phyloP scores from a whole-genome alignment of 2,329 filamentous ascomycete genomes.

The Xylariales sp. region DNA sequence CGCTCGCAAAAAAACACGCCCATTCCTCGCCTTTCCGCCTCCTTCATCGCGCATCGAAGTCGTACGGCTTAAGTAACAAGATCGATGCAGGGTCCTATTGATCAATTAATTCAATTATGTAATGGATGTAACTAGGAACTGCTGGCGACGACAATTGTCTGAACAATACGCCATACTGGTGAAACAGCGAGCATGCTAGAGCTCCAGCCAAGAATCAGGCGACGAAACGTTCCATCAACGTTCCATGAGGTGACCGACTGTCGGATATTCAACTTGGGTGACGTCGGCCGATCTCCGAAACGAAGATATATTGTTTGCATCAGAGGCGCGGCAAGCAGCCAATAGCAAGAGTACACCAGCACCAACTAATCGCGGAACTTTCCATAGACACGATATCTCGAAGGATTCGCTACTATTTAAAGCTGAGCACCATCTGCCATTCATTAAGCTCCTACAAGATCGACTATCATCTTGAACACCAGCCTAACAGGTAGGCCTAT shows the following conservation, averaged over 20 bases:
- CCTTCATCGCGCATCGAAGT: conserved; percentile 1
- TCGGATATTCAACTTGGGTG: background rate
- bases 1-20: background rate
- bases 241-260: background rate
- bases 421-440: background rate
- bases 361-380: no score
- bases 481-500: background rate
- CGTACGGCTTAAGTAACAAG: background rate
- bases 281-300: no score
- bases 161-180: background rate
- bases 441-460: background rate
- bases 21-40: background rate
- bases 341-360: background rate
- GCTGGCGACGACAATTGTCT: background rate
- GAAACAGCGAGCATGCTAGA: background rate
- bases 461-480: background rate
- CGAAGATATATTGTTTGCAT: no score
- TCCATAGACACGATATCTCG: background rate
- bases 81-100: background rate
- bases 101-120: conserved; percentile 21
- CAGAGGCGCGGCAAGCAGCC: background rate
- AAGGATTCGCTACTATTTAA: background rate
- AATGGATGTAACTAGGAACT: conserved; percentile 15
- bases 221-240: background rate
- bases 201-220: background rate